Conservation (phyloP, 78 protist species). For the Thecamonas trahens region DNA sequence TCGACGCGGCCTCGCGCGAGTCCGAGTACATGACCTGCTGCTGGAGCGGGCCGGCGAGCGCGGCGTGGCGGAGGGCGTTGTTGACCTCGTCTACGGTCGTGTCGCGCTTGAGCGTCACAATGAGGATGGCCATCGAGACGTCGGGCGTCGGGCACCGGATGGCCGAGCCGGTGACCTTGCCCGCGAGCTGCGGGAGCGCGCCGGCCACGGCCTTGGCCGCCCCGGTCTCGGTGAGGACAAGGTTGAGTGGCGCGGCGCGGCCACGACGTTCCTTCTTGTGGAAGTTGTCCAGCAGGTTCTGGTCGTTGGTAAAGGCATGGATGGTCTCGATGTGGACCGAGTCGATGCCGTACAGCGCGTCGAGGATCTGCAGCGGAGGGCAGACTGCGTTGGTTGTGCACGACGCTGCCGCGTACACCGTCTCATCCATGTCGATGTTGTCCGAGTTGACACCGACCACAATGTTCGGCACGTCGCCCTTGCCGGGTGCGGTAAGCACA, state of each 20-base stretch:
- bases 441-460: conserved; percentile 24
- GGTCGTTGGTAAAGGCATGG: conserved; percentile 24
- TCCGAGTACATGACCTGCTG: not conserved
- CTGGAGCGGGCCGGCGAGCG: not conserved
- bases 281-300: conserved; percentile 17
- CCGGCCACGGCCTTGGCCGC: conserved; percentile 24
- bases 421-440: conserved; percentile 1
- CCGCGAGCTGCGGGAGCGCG: conserved; percentile 16
- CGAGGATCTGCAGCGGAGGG: conserved; percentile 1
- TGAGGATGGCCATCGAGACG: conserved; percentile 22
- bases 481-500: conserved; percentile 21
- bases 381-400: conserved; percentile 27
- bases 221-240: conserved; percentile 22
- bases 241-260: conserved; percentile 15
- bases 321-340: conserved; percentile 22
- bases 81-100: conserved; percentile 14
- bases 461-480: conserved; percentile 23
- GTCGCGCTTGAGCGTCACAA: not conserved
- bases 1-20: conserved; percentile 7
- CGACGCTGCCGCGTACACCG: no score
- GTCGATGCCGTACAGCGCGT: conserved; percentile 7
- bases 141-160: conserved; percentile 29
- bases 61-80: not conserved
- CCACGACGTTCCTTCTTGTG: conserved; percentile 18
- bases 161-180: conserved; percentile 19